Base-by-base conservation (phyloP, 2,329 filamentous ascomycete genomes). In the Colletotrichum higginsianum region DNA sequence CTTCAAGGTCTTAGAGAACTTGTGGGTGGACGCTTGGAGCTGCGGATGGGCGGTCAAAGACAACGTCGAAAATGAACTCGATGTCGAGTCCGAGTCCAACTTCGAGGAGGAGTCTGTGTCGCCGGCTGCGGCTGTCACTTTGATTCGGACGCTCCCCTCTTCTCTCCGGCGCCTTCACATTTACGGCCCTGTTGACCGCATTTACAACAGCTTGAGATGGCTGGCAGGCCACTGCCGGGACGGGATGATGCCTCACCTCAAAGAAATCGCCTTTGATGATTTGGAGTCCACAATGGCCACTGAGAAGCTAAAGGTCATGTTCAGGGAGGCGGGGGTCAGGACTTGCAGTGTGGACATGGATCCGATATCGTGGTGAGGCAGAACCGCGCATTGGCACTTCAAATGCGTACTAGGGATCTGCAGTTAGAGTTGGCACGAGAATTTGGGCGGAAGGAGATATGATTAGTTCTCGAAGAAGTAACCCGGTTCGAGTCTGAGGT, bases 391-490 rank as follows among this genome's bases (percentile, higher is more conserved):
- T n/a, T 12, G 2, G 9, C 18, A 16, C 15, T n/a, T 47, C 44
- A 7, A n/a, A 7, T n/a, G 35, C 35, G 35, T 38, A 38, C 35
- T 0, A 11, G 35, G 9, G 2, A 38, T 3, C 2, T 11, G 35
- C 0, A 38, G 21, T 3, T 12, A 23, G 4, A 13, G 4, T 23
- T 15, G 2, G 4, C 13, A 8, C 13, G 21, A 0, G 0, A 7
- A 23, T 23, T 2, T 2, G 21, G 46, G 3, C 13, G 23, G 12
- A 8, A 30, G 4, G 23, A 23, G 18, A 23, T 23, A 15, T 11
- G 35, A 2, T 38, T 11, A 11, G 35, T 3, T 38, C 2, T 11
- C 8, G 35, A 38, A 38, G 2, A 11, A 11, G 9, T 9, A 11
- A 11, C 2, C 9, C 9, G 35, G 9, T 38, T 38, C 35, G 35